Conservation (phyloP, 768 basidiomycete genomes). For the Coprinellus aureogranulatus region DNA sequence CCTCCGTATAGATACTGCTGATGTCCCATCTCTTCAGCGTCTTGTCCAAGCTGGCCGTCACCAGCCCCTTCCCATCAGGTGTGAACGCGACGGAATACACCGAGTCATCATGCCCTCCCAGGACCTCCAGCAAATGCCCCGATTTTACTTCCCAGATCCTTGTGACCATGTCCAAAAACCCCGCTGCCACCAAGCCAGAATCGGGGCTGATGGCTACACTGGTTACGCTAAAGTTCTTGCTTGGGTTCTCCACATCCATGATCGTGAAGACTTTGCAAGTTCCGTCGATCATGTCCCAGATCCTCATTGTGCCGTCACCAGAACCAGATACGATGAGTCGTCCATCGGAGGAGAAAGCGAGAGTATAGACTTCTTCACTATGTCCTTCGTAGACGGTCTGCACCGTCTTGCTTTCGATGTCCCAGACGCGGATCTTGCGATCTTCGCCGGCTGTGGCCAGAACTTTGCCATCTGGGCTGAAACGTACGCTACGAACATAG, state of each 20-base stretch:
- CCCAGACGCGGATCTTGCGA: constrained; percentile 93
- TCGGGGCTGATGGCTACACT: constrained; percentile 78
- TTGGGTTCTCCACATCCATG: constrained; percentile 49
- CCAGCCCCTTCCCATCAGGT: constrained; percentile 85
- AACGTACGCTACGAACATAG: constrained; percentile 66
- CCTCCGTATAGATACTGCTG: no score
- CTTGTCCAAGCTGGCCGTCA: constrained; percentile 89
- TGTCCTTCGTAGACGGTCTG: constrained; percentile 84
- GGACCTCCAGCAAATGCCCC: constrained; percentile 66
- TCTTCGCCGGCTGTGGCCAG: constrained; percentile 97
- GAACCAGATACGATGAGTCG: constrained; percentile 86
- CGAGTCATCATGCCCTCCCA: constrained; percentile 78
- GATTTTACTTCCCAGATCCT: constrained; percentile 76
- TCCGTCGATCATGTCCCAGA: constrained; percentile 44
- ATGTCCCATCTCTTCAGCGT: constrained; percentile 88
- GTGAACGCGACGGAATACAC: constrained; percentile 92
- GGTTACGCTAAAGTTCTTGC: constrained; percentile 64
- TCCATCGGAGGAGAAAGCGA: constrained; percentile 88
- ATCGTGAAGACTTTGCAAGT: constrained; percentile 46
- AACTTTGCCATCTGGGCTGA: constrained; percentile 90
- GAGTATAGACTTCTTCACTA: constrained; percentile 89
- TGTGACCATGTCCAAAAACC: constrained; percentile 72
- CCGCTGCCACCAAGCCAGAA: constrained; percentile 63
- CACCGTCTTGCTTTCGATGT: constrained; percentile 77
- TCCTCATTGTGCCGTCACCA: constrained; percentile 57